Conservation (phyloP, 2,329 filamentous ascomycete species). For the Cytospora schulzeri region DNA sequence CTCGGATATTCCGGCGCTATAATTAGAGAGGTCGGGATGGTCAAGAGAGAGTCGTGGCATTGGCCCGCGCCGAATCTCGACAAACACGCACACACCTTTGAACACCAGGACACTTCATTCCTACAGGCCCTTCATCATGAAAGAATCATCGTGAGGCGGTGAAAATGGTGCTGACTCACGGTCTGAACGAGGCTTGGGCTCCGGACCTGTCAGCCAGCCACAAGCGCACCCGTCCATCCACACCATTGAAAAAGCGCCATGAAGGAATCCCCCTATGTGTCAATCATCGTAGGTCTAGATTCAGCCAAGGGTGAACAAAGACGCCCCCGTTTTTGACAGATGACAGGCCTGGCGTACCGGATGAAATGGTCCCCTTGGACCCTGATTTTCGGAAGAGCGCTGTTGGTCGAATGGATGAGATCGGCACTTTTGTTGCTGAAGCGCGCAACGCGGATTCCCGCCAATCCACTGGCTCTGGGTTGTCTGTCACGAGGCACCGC, state of each 20-base stretch:
- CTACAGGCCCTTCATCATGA: not conserved
- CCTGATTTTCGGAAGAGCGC: not conserved
- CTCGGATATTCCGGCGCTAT: not conserved
- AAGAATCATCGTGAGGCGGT: not conserved
- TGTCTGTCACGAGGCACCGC: constrained; percentile 12
- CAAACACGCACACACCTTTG: too few species aligned
- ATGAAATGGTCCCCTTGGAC: not conserved
- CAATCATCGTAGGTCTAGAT: not conserved
- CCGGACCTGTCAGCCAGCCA: not conserved
- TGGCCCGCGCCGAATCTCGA: not conserved
- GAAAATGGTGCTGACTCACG: not conserved
- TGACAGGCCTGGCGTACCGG: not conserved
- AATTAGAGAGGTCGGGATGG: not conserved
- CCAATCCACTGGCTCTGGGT: constrained; percentile 12
- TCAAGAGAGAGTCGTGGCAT: not conserved
- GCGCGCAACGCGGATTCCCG: constrained; percentile 8
- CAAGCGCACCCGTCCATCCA: not conserved
- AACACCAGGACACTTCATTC: not conserved
- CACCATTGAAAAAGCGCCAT: not conserved
- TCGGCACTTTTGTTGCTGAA: constrained; percentile 14
- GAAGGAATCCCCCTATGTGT: not conserved
- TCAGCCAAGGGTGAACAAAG: not conserved
- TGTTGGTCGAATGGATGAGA: not conserved
- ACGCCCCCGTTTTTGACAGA: not conserved
- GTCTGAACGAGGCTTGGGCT: not conserved